Base-by-base conservation (phyloP, 192 early-diverging fungal genomes). In the Entomortierella chlamydospora region DNA sequence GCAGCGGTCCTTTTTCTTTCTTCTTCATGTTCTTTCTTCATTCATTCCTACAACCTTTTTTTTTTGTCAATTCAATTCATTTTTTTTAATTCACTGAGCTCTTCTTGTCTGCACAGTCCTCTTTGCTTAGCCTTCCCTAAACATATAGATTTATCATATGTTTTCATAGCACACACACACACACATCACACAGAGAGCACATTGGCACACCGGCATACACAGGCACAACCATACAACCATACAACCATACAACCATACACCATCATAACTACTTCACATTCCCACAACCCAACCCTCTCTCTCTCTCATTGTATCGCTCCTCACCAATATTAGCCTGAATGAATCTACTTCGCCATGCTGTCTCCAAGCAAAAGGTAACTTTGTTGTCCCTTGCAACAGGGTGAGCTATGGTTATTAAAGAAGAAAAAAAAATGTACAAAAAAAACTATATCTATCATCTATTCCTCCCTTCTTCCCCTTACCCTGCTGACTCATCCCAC, bases 281-380 rank as follows among this genome's bases (percentile, higher is more conserved):
- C n/a, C n/a, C 34, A 37, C 34, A 37, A 37, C 57, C 28, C 13
- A 2, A 33, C 41, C 15, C 33, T 25, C 53, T 63, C 30, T 64
- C 49, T 49, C 49, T 18, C 23, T 22, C 23, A 7, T 37, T 37
- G 34, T 37, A 37, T 37, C 5, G 15, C 47, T 34, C 22, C 11
- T 15, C 33, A 8, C 37, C 49, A 18, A 30, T 29, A 4, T n/a
- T n/a, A n/a, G n/a, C n/a, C n/a, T n/a, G n/a, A n/a, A n/a, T 62
- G 34, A 10, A 43, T 30, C 61, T 78, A 25, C 67, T 78, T 59
- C 74, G 74, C 25, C 74, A 70, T 70, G 67, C 61, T 25, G 74
- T 78, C 34, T 78, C 74, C 11, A 78, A 78, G 49, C 66, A 64
- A 53, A 78, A 78, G 74, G 74, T 78, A 52, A 26, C 34, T 13